Base-by-base conservation (phyloP, 306 rosid genomes). In the Prunus dulcis region DNA sequence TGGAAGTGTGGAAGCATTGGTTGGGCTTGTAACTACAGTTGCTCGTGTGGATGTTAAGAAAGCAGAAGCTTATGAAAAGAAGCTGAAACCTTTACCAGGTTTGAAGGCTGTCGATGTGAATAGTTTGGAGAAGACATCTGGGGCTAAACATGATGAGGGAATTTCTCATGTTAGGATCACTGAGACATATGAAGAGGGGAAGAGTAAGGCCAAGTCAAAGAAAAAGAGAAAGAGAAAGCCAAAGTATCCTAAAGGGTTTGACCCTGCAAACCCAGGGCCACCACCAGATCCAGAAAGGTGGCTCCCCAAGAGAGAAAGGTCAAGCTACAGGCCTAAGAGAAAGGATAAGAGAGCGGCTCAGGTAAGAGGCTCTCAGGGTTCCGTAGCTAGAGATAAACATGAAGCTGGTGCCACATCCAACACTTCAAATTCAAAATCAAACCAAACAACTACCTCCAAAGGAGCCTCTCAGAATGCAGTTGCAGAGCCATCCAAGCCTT, bases 271-370 rank as follows among this genome's bases (percentile, higher is more conserved):
- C 77, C 98, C 98, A 45, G 99, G 99, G 76, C 97, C 99, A 64
- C 93, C 93, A 32, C 99, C 98, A 4, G 99, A 96, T 80, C 99
- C 99, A 17, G 98, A 92, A 79, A 88, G 99, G 79, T 96, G 99
- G 99, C 99, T 96, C 81, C 99, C 99, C 13, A 96, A 79, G 90
- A 87, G 98, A 78, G 98, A 96, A 76, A 90, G 99, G 71, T 96
- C 99, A 18, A 91, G 93, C 64, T 96, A 77, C 73, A 90, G 98
- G 86, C 99, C 99, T 9, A 96, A 91, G 89, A 87, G 98, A 82
- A 96, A 91, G 87, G 97, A 96, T 87, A 96, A 92, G 86, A 89
- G 98, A 84, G 96, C 99, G 18, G 93, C 93, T 61, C 99, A 96
- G 73, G 97, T 92, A 79, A 93, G 99, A 91, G 99, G 99, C 75